Percentiles rank a stretch among this genome's conserved stretches.
phyloP scores from a whole-genome alignment of 2,329 filamentous ascomycete species.

The Calonectria multiphialidica region DNA sequence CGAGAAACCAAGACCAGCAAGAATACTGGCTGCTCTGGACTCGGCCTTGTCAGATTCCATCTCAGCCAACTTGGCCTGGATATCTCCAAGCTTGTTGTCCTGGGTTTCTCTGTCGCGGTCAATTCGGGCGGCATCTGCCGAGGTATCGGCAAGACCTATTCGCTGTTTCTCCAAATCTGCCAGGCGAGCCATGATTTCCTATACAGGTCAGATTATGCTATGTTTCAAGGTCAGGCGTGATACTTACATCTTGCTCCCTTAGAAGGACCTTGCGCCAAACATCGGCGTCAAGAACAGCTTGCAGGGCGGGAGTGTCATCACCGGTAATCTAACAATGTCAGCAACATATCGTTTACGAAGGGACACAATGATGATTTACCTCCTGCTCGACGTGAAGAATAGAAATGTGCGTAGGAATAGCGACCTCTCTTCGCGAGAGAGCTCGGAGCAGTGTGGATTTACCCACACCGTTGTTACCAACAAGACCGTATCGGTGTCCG shows the following conservation, averaged over 20 bases:
- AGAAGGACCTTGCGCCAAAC: slow-evolving; percentile 98
- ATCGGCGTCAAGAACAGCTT: slow-evolving; percentile 96
- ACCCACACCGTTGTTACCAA: slow-evolving; percentile 99
- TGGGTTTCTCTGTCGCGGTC: slow-evolving; percentile 91
- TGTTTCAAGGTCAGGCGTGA: background rate
- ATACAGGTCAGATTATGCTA: slow-evolving; percentile 45
- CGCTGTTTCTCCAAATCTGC: slow-evolving; percentile 83
- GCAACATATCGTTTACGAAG: background rate
- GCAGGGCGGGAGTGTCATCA: slow-evolving; percentile 93
- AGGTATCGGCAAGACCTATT: slow-evolving; percentile 88
- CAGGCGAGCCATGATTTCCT: slow-evolving; percentile 84
- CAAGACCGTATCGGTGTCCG: slow-evolving; percentile 93
- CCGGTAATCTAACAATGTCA: slow-evolving; percentile 77
- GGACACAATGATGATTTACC: slow-evolving; percentile 59
- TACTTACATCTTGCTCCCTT: slow-evolving; percentile 82
- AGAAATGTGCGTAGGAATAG: slow-evolving; percentile 96
- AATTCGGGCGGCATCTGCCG: slow-evolving; percentile 85
- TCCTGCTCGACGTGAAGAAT: slow-evolving; percentile 99
- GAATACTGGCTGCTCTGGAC: slow-evolving; percentile 92
- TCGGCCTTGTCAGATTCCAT: slow-evolving; percentile 99
- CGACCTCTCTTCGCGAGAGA: slow-evolving; percentile 90
- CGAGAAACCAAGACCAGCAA: slow-evolving; percentile 97
- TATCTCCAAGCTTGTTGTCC: slow-evolving; percentile 90
- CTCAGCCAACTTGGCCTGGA: slow-evolving; percentile 91
- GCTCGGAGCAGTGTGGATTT: slow-evolving; percentile 95